Base-by-base conservation (phyloP, 306 rosid genomes). In the Gastrolobium bilobum region DNA sequence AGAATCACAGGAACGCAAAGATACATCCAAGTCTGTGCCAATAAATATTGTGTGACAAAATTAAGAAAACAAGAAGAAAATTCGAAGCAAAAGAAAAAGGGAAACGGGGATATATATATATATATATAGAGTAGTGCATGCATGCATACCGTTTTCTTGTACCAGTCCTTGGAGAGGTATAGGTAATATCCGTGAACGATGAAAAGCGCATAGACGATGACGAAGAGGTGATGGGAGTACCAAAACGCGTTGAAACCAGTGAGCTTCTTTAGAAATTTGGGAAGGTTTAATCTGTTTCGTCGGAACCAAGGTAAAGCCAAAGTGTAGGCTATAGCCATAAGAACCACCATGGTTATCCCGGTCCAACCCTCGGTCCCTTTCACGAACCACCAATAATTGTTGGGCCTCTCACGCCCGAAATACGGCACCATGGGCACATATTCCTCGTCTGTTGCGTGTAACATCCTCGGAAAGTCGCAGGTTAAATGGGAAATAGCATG, bases 261-360 rank as follows among this genome's bases (percentile, higher is more conserved):
- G 60, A 94, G 88, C 73, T 75, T 92, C 58, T 91, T 91, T 5
- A 92, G 87, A 54, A 83, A 13, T 44, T 85, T 87, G 0, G 99
- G 97, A 29, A 94, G 97, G 42, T 86, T 88, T 0, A 91, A 79
- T 75, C 83, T 77, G 47, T 75, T 91, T 60, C 92, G 77, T 3
- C 97, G 86, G 75, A 94, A 92, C 97, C 97, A 89, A 4, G 99
- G 99, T 46, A 87, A 93, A 9, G 99, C 99, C 81, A 94, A 79
- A 51, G 82, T 85, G 80, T 33, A 94, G 58, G 99, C 90, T 77
- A 94, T 88, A 10, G 91, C 83, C 99, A 94, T 94, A 4, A 92
- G 88, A 62, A 88, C 93, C 84, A 94, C 84, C 53, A 94, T 94
- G 34, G 84, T 63, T 74, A 94, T 79, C 5, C 99, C 97, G 0